Conservation (phyloP, 1,139 yeast genomes). For the Debaryomyces robertsiae region DNA sequence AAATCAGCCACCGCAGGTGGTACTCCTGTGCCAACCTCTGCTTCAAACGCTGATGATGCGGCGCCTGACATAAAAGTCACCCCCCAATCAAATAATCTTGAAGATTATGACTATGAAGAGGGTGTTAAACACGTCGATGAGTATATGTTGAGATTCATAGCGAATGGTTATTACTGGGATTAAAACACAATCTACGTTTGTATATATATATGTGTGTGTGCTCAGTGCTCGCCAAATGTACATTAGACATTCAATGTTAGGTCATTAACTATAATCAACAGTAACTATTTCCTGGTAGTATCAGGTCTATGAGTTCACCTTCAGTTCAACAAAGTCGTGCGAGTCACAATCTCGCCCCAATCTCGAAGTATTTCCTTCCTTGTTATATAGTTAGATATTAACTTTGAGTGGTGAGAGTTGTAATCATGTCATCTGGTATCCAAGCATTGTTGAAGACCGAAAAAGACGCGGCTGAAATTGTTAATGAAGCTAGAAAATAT, state of each 20-base stretch:
- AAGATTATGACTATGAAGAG: slow-evolving; percentile 68
- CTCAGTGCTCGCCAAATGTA: slow-evolving; percentile 3
- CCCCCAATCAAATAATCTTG: slow-evolving; percentile 17
- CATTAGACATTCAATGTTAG: neutral
- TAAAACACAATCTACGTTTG: neutral
- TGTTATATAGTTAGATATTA: no score
- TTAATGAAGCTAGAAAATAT: slow-evolving; percentile 84
- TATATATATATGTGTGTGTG: neutral
- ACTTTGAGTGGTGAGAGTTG: no score
- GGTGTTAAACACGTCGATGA: slow-evolving; percentile 90
- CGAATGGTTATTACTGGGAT: slow-evolving; percentile 64
- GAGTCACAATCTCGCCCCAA: neutral
- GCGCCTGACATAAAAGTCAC: slow-evolving; percentile 17
- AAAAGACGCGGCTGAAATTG: slow-evolving; percentile 94
- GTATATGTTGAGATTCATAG: slow-evolving; percentile 90
- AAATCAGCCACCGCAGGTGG: slow-evolving; percentile 41
- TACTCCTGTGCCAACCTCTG: slow-evolving; percentile 28
- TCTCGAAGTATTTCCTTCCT: no score
- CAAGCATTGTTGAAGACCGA: slow-evolving; percentile 67
- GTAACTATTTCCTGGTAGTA: no score
- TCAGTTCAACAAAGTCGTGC: slow-evolving; percentile 1
- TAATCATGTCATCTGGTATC: slow-evolving; percentile 38
- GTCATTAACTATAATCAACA: no score
- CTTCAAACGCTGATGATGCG: slow-evolving; percentile 19
- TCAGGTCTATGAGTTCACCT: no score